Evolutionary conservation across 106 monocot species (phyloP), one percentile per base, ranked within the genome.

Genomic region (Acorus calamus): DNA sequence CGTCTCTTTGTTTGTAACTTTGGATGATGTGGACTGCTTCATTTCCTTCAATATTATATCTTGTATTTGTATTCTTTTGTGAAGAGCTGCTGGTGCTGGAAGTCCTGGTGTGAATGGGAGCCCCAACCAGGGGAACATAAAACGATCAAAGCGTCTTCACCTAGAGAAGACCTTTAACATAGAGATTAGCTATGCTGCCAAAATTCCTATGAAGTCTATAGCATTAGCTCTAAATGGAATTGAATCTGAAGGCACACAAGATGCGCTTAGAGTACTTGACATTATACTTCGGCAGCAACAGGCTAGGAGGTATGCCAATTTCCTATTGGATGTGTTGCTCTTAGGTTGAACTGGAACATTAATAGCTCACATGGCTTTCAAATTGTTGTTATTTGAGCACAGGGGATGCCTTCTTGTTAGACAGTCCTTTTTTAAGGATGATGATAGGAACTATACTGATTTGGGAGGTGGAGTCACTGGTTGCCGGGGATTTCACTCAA

Each of bases 391-490:
- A 10, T 44, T 11, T 68, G 10, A 7, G 7, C 53, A 5, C 75
- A 92, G 92, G 56, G 92, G 87, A 49, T 84, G 79, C 68, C 79
- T 92, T 57, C 73, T 92, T 64, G 92, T 84, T 2, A 59, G 73
- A 9, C 92, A 87, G 65, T 87, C 92, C 8, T 92, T 82, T 61
- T 92, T 92, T 64, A 74, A 62, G 66, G 81, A 59, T 41, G 68
- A 79, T 44, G 47, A 46, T 62, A 66, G 28, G 13, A 87, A 80
- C 50, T 79, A 75, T 9, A 62, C 57, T 50, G 77, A 81, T 64
- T 68, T 92, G 71, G 82, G 82, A 71, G 92, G 87, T 65, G 92
- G 92, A 12, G 78, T 92, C 14, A 74, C 61, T 72, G 84, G 81
- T 14, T 87, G 84, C 50, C 66, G 75, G 28, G 92, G 87, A 8